phyloP scores from a whole-genome alignment of 768 basidiomycete genomes.

The Hericium alpestre region DNA sequence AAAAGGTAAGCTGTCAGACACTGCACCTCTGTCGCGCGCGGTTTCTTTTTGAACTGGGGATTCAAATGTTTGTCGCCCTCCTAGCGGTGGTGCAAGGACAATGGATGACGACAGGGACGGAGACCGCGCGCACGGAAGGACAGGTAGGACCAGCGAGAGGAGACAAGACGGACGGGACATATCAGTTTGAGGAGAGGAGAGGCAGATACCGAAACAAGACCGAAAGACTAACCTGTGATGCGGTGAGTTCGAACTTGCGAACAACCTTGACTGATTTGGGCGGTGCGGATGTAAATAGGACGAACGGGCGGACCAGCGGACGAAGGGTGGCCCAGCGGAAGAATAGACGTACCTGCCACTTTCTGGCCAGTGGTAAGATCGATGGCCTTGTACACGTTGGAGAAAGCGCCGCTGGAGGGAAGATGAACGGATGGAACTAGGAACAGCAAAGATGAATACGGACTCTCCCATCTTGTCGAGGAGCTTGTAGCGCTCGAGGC shows the following conservation, averaged over 20 bases:
- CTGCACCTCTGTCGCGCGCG: conserved; percentile 93
- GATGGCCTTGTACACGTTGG: conserved; percentile 92
- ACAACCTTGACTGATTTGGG: conserved; percentile 72
- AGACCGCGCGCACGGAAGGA: conserved; percentile 15
- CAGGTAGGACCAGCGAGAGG: neutral
- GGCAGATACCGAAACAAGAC: conserved; percentile 15
- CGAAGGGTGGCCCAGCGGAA: conserved; percentile 6
- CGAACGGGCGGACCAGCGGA: conserved; percentile 4
- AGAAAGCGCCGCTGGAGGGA: conserved; percentile 76
- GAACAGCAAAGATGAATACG: conserved; percentile 24
- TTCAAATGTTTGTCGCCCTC: conserved; percentile 90
- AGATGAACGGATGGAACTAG: conserved; percentile 4
- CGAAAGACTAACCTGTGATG: conserved; percentile 68
- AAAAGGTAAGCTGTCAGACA: conserved; percentile 20
- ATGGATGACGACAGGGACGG: conserved; percentile 6
- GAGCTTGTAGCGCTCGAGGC: conserved; percentile 70
- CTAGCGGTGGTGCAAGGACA: conserved; percentile 29
- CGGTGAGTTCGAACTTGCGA: conserved; percentile 84
- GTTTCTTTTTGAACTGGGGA: conserved; percentile 90
- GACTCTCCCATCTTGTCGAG: conserved; percentile 90
- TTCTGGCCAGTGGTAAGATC: conserved; percentile 65
- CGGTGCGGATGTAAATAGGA: conserved; percentile 7
- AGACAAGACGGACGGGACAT: too few species aligned
- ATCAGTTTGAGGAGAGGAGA: conserved; percentile 8
- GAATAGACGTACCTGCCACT: conserved; percentile 60